A percentile compares a stretch with the other conserved stretches of the same genome.
These are phyloP conservation scores for Bretziella fagacearum DNA, from an alignment of 2,329 filamentous ascomycete genomes.

Conservation along the genomic window DNA sequence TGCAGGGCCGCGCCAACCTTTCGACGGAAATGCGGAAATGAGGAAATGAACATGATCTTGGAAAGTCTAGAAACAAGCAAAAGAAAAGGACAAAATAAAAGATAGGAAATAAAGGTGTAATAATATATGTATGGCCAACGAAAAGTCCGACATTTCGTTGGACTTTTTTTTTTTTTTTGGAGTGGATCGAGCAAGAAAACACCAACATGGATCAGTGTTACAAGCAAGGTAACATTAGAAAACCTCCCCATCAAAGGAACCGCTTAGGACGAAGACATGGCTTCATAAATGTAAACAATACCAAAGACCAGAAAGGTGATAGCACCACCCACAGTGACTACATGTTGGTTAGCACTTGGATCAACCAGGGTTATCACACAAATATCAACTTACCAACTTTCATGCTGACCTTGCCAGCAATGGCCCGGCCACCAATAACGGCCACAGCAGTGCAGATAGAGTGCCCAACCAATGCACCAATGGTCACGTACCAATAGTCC, in stretches of 20 bases:
- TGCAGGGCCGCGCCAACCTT: no score
- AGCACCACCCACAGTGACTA: conserved; percentile 85
- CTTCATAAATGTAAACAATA: conserved; percentile 77
- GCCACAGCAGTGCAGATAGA: conserved; percentile 79
- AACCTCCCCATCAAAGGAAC: background rate
- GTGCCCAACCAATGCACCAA: conserved; percentile 75
- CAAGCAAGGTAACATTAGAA: background rate
- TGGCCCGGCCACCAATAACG: conserved; percentile 78
- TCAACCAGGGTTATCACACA: conserved; percentile 17
- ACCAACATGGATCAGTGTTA: no score
- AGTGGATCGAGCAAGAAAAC: no score
- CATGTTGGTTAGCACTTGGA: conserved; percentile 9
- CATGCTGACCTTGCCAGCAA: conserved; percentile 86
- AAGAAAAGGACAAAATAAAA: no score
- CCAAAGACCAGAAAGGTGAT: conserved; percentile 82
- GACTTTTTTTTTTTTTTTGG: no score
- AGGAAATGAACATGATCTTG: no score
- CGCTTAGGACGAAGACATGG: conserved; percentile 33
- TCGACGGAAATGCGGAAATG: no score
- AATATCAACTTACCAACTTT: conserved; percentile 62
- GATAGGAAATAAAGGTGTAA: no score
- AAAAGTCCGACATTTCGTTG: no score
- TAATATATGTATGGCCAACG: no score
- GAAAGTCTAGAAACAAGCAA: no score
- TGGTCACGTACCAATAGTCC: conserved; percentile 97